Percentiles rank a stretch among this genome's conserved stretches.
Conservation (phyloP, 768 basidiomycete species). For the Russula earlei region DNA sequence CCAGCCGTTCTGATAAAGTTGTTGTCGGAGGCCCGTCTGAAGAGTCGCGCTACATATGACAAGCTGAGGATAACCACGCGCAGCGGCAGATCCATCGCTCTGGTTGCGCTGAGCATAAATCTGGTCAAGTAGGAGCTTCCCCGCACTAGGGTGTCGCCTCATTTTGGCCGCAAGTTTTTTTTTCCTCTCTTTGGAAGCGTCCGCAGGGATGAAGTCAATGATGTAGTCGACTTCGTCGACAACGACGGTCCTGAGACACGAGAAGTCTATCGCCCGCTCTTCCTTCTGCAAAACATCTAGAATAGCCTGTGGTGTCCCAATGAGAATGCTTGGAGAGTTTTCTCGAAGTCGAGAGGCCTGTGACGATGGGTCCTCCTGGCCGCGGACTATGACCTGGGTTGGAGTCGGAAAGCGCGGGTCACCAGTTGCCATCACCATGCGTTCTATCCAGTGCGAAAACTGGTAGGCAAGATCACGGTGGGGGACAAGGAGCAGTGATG, state of each 20-base stretch:
- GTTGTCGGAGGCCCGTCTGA: conserved; percentile 40
- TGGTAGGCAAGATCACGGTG: conserved; percentile 15
- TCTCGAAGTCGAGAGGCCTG: conserved; percentile 21
- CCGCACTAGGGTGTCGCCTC: conserved; percentile 47
- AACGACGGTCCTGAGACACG: conserved; percentile 45
- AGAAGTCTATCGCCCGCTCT: conserved; percentile 35
- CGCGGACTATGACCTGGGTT: conserved; percentile 55
- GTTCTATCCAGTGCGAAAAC: conserved; percentile 14
- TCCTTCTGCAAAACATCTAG: conserved; percentile 44
- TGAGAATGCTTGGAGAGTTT: conserved; percentile 52
- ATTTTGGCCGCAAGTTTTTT: conserved; percentile 35
- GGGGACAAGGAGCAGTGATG: conserved; percentile 12
- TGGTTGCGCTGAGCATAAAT: conserved; percentile 34
- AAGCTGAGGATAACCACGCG: conserved; percentile 41
- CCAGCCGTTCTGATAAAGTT: conserved; percentile 54
- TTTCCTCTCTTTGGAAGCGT: conserved; percentile 32
- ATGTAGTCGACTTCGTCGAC: conserved; percentile 75
- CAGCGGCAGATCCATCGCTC: conserved; percentile 19
- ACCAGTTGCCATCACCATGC: background rate
- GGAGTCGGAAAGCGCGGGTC: conserved; percentile 27
- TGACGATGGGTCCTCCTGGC: conserved; percentile 32
- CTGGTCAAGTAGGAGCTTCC: conserved; percentile 48
- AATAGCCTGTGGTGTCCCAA: conserved; percentile 63
- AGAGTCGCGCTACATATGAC: conserved; percentile 67
- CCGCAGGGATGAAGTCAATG: conserved; percentile 43